These are phyloP conservation scores for Pichia nanzhaoensis DNA, from an alignment of 805 yeast species.

Conservation along the genomic window DNA sequence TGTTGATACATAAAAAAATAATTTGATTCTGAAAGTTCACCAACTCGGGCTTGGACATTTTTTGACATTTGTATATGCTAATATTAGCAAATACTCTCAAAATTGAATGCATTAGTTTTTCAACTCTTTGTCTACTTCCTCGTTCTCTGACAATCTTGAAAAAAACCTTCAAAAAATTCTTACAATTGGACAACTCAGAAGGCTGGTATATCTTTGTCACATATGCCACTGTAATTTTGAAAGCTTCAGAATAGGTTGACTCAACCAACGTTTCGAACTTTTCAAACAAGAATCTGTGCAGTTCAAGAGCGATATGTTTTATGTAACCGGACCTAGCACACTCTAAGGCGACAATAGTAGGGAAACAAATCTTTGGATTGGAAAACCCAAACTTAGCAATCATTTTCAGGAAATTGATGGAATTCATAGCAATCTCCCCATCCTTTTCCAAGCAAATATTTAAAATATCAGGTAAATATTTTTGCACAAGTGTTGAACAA, in stretches of 20 bases:
- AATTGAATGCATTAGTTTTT: conserved; percentile 35
- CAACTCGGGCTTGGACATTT: conserved; percentile 6
- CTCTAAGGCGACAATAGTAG: conserved; percentile 65
- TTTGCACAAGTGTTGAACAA: conserved; percentile 64
- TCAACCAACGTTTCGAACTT: conserved; percentile 71
- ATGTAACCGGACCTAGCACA: conserved; percentile 42
- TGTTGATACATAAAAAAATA: conserved; percentile 33
- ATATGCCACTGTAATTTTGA: conserved; percentile 47
- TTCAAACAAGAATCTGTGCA: conserved; percentile 51
- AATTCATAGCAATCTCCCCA: conserved; percentile 36
- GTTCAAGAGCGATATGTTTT: conserved; percentile 39
- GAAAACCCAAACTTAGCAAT: conserved; percentile 63
- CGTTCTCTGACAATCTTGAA: conserved; percentile 37
- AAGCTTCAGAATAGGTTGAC: conserved; percentile 55
- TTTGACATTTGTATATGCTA: conserved; percentile 14
- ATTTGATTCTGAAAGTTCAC: conserved; percentile 23
- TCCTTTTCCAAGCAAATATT: conserved; percentile 41
- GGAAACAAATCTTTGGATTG: conserved; percentile 63
- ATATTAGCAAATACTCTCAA: conserved; percentile 27
- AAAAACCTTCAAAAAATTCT: conserved; percentile 33
- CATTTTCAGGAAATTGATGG: conserved; percentile 48
- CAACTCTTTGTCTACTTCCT: conserved; percentile 30
- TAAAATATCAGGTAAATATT: conserved; percentile 47
- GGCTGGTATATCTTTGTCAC: conserved; percentile 24
- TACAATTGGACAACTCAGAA: conserved; percentile 24